Conservation (phyloP, 371 early-diverging fungal species). For the Smittium mucronatum region DNA sequence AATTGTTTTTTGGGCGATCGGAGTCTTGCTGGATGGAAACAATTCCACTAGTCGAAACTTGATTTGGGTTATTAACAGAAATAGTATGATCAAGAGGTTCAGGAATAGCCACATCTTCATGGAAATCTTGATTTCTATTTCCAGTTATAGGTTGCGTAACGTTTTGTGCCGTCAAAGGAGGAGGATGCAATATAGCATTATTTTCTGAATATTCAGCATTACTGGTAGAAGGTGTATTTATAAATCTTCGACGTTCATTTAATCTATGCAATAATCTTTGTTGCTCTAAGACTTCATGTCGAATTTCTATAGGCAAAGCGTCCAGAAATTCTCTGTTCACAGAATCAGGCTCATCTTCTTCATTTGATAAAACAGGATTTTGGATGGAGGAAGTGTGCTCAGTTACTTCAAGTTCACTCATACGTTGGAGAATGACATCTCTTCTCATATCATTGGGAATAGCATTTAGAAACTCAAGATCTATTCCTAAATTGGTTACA, state of each 20-base stretch:
- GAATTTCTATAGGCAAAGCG: constrained; percentile 88
- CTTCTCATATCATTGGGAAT: constrained; percentile 87
- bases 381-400: constrained; percentile 13
- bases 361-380: constrained; percentile 5
- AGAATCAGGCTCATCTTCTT: neutral
- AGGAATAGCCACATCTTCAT: too few species aligned
- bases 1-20: too few species aligned
- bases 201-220: neutral
- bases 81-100: too few species aligned
- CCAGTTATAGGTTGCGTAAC: too few species aligned
- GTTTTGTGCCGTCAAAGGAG: too few species aligned
- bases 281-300: constrained; percentile 81
- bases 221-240: neutral
- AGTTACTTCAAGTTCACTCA: constrained; percentile 25
- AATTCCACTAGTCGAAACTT: too few species aligned
- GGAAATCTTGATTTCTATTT: too few species aligned
- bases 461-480: constrained; percentile 85
- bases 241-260: constrained; percentile 19
- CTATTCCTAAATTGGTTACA: constrained; percentile 88
- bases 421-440: constrained; percentile 78
- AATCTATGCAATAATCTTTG: constrained; percentile 35
- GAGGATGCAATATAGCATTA: neutral
- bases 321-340: constrained; percentile 66
- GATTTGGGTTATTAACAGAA: too few species aligned
- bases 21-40: too few species aligned